Evolutionary conservation across 805 yeast species (phyloP).

Genomic region (Diddensiella santjacobensis): DNA sequence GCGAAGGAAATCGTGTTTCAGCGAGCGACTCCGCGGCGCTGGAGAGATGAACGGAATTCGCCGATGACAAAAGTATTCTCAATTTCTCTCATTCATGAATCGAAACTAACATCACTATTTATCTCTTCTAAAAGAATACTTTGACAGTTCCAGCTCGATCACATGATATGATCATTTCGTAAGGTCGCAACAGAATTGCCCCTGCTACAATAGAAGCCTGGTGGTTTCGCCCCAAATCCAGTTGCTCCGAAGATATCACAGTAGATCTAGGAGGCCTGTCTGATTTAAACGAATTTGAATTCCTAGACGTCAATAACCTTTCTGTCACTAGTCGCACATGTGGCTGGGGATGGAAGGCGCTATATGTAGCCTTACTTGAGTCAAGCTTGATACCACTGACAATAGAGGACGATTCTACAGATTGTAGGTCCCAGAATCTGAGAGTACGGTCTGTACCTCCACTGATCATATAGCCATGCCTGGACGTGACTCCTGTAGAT

Average conservation of each 20-base stretch:
- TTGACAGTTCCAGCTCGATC: conserved; percentile 66
- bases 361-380: conserved; percentile 19
- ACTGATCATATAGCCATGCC: conserved; percentile 27
- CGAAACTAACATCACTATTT: too few species aligned
- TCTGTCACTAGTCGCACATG: conserved; percentile 43
- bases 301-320: conserved; percentile 17
- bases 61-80: too few species aligned
- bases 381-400: conserved; percentile 33
- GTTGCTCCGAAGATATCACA: conserved; percentile 43
- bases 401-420: conserved; percentile 32
- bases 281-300: conserved; percentile 1
- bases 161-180: conserved; percentile 57
- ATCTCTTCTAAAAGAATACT: conserved; percentile 40
- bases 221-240: conserved; percentile 42
- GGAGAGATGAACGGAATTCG: too few species aligned
- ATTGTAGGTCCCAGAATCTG: conserved; percentile 36
- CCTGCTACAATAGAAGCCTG: conserved; percentile 51
- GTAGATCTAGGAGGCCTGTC: conserved; percentile 32
- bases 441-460: conserved; percentile 33
- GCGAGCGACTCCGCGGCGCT: too few species aligned
- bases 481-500: background rate
- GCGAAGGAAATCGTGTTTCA: too few species aligned
- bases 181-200: conserved; percentile 46
- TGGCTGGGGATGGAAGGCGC: conserved; percentile 33
- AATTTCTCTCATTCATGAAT: too few species aligned